These are phyloP conservation scores for Schizochytrium sp. DNA, from an alignment of 108 stramenopile species.

Conservation along the genomic window DNA sequence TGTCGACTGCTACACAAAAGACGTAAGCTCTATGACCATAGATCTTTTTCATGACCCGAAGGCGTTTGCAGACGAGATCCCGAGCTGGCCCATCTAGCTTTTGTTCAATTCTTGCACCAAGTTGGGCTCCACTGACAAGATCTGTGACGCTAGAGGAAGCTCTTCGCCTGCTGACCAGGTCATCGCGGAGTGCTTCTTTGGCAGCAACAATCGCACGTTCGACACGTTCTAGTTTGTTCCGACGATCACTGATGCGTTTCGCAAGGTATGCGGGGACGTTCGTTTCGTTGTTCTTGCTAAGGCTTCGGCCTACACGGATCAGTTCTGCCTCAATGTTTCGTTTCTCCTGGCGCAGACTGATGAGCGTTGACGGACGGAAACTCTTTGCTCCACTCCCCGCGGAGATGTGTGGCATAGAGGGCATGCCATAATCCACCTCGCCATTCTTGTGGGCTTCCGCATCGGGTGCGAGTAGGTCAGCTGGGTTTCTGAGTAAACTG, in stretches of 20 bases:
- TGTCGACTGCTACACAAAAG: conserved; percentile 52
- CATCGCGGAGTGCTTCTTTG: not conserved
- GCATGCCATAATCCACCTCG: not conserved
- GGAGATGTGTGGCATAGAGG: not conserved
- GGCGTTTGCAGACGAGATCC: conserved; percentile 6
- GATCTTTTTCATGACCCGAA: conserved; percentile 58
- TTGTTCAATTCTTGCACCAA: conserved; percentile 48
- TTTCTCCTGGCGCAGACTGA: not conserved
- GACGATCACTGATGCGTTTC: conserved; percentile 22
- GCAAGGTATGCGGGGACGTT: conserved; percentile 10
- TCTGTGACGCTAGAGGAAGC: not conserved
- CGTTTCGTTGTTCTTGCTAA: not conserved
- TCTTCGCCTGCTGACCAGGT: not conserved
- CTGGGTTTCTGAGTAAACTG: conserved; percentile 19
- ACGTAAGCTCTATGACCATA: conserved; percentile 43
- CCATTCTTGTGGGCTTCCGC: not conserved
- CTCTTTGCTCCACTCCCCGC: not conserved
- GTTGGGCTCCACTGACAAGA: not conserved
- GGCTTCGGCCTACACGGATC: not conserved
- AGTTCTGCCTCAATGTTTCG: conserved; percentile 19
- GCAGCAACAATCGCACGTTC: not conserved
- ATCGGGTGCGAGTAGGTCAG: not conserved
- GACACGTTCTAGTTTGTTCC: not conserved
- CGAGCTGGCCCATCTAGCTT: conserved; percentile 31
- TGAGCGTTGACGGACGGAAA: not conserved